Evolutionary conservation across 1,284 basidiomycete species (phyloP).

Genomic region (Rhizoctonia solani): DNA sequence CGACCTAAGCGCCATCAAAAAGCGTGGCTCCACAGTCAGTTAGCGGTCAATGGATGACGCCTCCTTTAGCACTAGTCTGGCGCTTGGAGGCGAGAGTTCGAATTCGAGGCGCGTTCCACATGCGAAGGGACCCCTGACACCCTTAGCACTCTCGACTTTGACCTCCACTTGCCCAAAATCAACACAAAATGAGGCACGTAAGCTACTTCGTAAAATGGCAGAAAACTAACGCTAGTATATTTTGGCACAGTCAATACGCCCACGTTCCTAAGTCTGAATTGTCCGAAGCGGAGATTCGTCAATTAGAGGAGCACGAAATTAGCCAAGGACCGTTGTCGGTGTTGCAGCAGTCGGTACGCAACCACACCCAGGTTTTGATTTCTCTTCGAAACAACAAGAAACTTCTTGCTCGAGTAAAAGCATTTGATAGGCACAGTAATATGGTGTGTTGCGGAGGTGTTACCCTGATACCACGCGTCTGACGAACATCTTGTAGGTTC

Average conservation of each 20-base stretch:
- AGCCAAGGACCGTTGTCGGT: conserved; percentile 97
- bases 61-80: too few relatives aligned
- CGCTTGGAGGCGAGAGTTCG: too few relatives aligned
- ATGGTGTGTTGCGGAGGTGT: conserved; percentile 69
- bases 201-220: neutral
- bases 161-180: conserved; percentile 12
- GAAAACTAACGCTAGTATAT: conserved; percentile 10
- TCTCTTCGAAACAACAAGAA: conserved; percentile 99
- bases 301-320: conserved; percentile 96
- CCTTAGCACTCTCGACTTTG: neutral
- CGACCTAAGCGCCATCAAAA: too few relatives aligned
- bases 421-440: conserved; percentile 98
- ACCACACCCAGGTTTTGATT: conserved; percentile 97
- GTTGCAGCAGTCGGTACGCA: conserved; percentile 95
- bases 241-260: conserved; percentile 87
- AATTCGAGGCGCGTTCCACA: too few relatives aligned
- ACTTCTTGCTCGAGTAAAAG: conserved; percentile 94
- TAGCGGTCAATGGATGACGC: too few relatives aligned
- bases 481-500: conserved; percentile 58
- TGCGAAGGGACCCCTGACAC: conserved; percentile 5
- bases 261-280: conserved; percentile 97
- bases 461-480: neutral
- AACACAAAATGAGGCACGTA: conserved; percentile 20
- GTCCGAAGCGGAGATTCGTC: conserved; percentile 93
- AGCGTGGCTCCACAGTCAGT: too few relatives aligned